Conservation (phyloP, 2,329 filamentous ascomycete species). For the Fusarium circinatum region DNA sequence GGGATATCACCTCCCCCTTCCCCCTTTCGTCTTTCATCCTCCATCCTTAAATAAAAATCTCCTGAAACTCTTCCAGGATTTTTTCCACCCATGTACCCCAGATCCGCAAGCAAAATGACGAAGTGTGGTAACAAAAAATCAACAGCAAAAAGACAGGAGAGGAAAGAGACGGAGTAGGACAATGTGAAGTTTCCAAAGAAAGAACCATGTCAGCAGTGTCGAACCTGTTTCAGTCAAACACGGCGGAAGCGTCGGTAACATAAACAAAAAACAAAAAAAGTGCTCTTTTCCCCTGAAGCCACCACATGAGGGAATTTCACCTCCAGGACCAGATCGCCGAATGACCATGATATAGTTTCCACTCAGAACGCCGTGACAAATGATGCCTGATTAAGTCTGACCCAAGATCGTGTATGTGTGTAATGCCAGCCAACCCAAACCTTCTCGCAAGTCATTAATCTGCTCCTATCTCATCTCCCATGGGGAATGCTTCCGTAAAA, state of each 20-base stretch:
- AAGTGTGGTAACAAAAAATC: constrained; percentile 10
- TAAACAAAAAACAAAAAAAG: constrained; percentile 39
- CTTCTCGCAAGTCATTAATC: constrained; percentile 54
- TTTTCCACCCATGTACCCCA: constrained; percentile 18
- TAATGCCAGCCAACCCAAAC: constrained; percentile 43
- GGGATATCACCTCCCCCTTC: neutral
- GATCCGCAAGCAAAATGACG: constrained; percentile 23
- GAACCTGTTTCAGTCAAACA: constrained; percentile 25
- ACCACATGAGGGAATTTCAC: constrained; percentile 44
- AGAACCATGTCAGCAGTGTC: constrained; percentile 29
- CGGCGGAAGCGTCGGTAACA: constrained; percentile 32
- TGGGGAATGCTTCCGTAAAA: constrained; percentile 63
- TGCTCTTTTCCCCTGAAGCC: constrained; percentile 49
- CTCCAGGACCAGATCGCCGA: constrained; percentile 51
- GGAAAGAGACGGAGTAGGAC: constrained; percentile 27
- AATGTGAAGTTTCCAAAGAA: constrained; percentile 17
- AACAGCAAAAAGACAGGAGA: constrained; percentile 32
- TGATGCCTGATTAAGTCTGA: constrained; percentile 54
- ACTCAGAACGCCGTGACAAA: constrained; percentile 53
- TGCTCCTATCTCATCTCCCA: constrained; percentile 67
- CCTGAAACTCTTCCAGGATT: constrained; percentile 19
- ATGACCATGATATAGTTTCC: constrained; percentile 55
- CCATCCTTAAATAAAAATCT: constrained; percentile 29
- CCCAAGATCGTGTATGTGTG: constrained; percentile 42
- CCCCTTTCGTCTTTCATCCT: constrained; percentile 19